Evolutionary conservation across 2,329 filamentous ascomycete species (phyloP), one percentile per base, ranked within the genome.

Genomic region (Penicillium sp.): DNA sequence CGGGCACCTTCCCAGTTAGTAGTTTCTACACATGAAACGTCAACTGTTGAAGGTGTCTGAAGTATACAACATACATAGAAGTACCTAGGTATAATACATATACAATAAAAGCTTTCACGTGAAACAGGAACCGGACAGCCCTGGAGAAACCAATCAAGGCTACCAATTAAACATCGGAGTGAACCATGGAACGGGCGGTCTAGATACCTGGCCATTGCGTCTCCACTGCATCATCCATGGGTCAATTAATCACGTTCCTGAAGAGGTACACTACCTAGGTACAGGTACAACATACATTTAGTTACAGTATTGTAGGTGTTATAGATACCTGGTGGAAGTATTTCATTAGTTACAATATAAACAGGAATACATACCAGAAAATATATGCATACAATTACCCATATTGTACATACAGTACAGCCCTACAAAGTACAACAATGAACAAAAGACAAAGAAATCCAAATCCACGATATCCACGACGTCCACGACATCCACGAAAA

Each of bases 161-260:
- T 12, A 42, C 47, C 37, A 53, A 46, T 40, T 25, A 56, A 58
- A 50, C 29, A 52, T 15, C 29, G 4, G 7, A 52, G 6, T 31
- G 54, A 66, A 35, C 65, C 64, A 67, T 50, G 65, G 65, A 58
- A 62, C 56, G 33, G 42, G n/a, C 35, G 38, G 65, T 67, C 65
- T 67, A 66, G 65, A 66, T 64, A 62, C 43, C 12, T 19, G 58
- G 57, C 60, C 54, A 49, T 54, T 64, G 60, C 60, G 58, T 63
- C 63, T 47, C 64, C 64, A 66, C 65, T 61, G 62, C 63, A 62
- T 64, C 62, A 65, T 58, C 37, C 37, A 51, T 29, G 37, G 49
- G 4, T 29, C 31, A 31, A 33, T 46, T 19, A 15, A 31, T 45
- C 37, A 40, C 9, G 54, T 56, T 51, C 54, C 54, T 52, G 52